Evolutionary conservation across 768 basidiomycete species (phyloP), one percentile per base, ranked within the genome.

Genomic region (Trametes cinnabarina): DNA sequence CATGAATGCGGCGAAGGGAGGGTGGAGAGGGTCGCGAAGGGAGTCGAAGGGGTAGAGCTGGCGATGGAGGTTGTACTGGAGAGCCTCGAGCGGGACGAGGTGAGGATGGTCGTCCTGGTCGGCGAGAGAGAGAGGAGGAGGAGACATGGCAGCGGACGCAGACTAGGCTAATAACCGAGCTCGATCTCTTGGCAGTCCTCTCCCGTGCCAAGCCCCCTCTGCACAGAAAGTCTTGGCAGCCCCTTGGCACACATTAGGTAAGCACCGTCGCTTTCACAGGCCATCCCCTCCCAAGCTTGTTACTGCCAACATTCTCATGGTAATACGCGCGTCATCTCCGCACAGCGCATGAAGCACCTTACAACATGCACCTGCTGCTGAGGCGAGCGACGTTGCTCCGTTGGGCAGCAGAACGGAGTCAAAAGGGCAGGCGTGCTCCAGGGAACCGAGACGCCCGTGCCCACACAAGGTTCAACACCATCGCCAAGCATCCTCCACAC

Each of bases 21-120:
- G 6, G 48, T 17, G 48, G 43, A 40, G 47, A 52, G 22, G 17
- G 48, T 39, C 17, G 54, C 50, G 28, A 53, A 59, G 42, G 52
- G 32, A 34, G 58, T 65, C 52, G 57, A 66, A 60, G 57, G 66
- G 64, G 51, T 66, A 67, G 58, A 65, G 61, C 42, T 61, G 58
- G 58, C 65, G 59, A 58, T 58, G 58, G 61, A 69, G 64, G 58
- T 64, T 63, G 65, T 63, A 51, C 65, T 69, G 58, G 60, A 69
- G 66, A 57, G 66, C 65, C 62, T 44, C 54, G 62, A 69, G 68
- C 43, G 68, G 68, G 55, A 69, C 66, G 55, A 69, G 68, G 56
- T 57, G 57, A 60, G 62, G 59, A 59, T 55, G 55, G 51, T 40
- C 52, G 57, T 57, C 46, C 9, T 14, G n/a, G 37, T 39, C 9